Percentiles rank a stretch among this genome's conserved stretches.
Conservation (phyloP, 257 asterid species). For the Solanum piurae region DNA sequence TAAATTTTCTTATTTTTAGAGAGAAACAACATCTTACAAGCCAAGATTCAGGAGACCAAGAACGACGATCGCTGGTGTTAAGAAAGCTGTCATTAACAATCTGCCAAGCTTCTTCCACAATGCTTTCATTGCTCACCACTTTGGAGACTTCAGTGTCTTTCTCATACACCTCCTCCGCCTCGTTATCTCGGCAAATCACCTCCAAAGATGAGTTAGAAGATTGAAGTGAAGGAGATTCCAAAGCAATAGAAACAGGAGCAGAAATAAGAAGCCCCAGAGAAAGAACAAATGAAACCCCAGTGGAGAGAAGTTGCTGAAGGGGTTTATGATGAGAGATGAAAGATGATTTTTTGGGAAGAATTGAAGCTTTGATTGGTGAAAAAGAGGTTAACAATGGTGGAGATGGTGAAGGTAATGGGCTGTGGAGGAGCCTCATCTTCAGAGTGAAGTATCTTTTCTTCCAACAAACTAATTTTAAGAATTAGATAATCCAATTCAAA, state of each 20-base stretch:
- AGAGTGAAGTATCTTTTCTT: neutral
- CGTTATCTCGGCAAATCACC: slow-evolving; percentile 46
- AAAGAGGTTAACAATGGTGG: neutral
- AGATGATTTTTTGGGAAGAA: neutral
- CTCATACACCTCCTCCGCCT: slow-evolving; percentile 13
- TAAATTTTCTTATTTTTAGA: neutral
- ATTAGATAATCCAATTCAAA: neutral
- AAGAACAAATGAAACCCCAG: slow-evolving; percentile 44
- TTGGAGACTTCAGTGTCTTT: neutral
- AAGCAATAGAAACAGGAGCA: slow-evolving; percentile 27
- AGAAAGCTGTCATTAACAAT: slow-evolving; percentile 77
- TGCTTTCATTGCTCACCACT: slow-evolving; percentile 54
- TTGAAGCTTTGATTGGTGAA: neutral
- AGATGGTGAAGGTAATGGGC: neutral
- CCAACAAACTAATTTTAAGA: neutral
- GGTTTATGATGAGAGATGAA: neutral
- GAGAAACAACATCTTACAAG: slow-evolving; percentile 26
- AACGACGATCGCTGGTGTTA: slow-evolving; percentile 39
- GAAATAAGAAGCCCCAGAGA: slow-evolving; percentile 50
- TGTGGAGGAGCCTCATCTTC: neutral
- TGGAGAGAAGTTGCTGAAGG: neutral
- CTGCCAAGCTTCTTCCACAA: slow-evolving; percentile 95
- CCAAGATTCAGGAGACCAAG: slow-evolving; percentile 83
- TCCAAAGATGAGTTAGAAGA: neutral
- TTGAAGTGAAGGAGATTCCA: slow-evolving; percentile 4